Percentiles rank a stretch among this genome's conserved stretches.
These are phyloP conservation scores for Biscogniauxia mediterranea DNA, from an alignment of 2,329 filamentous ascomycete species.

Conservation along the genomic window DNA sequence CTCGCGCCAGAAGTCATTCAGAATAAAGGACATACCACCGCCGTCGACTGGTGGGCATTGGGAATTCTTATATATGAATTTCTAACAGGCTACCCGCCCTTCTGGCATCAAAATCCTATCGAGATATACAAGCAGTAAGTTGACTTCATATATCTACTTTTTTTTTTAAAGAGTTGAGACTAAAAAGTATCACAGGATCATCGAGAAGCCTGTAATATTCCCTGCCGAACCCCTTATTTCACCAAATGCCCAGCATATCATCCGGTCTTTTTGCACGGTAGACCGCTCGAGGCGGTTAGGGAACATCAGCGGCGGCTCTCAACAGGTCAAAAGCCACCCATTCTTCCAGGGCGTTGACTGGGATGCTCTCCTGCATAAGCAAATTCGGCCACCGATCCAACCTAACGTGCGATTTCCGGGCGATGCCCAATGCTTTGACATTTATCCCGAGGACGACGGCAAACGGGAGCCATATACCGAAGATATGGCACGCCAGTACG, in stretches of 20 bases:
- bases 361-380: constrained; percentile 67
- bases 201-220: constrained; percentile 74
- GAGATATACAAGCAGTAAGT: constrained; percentile 79
- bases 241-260: constrained; percentile 69
- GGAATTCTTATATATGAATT: constrained; percentile 85
- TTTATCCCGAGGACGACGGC: constrained; percentile 74
- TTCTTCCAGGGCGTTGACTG: constrained; percentile 75
- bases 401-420: constrained; percentile 71
- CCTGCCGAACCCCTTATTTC: constrained; percentile 66
- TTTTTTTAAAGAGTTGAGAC: background rate
- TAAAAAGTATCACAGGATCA: constrained; percentile 56
- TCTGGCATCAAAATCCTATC: constrained; percentile 83
- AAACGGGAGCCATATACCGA: constrained; percentile 65
- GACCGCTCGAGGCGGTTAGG: constrained; percentile 76
- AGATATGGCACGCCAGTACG: constrained; percentile 67
- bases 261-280: constrained; percentile 72
- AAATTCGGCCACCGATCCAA: constrained; percentile 67
- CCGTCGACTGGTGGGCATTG: constrained; percentile 86
- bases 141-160: background rate
- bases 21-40: constrained; percentile 72
- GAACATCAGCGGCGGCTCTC: constrained; percentile 73
- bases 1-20: constrained; percentile 82
- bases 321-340: constrained; percentile 69
- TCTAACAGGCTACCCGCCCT: constrained; percentile 79
- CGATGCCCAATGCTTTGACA: constrained; percentile 78